A percentile compares a stretch with the other conserved stretches of the same genome.
Evolutionary conservation across 1,284 basidiomycete species (phyloP).

Genomic region (Austroboletus niveus): DNA sequence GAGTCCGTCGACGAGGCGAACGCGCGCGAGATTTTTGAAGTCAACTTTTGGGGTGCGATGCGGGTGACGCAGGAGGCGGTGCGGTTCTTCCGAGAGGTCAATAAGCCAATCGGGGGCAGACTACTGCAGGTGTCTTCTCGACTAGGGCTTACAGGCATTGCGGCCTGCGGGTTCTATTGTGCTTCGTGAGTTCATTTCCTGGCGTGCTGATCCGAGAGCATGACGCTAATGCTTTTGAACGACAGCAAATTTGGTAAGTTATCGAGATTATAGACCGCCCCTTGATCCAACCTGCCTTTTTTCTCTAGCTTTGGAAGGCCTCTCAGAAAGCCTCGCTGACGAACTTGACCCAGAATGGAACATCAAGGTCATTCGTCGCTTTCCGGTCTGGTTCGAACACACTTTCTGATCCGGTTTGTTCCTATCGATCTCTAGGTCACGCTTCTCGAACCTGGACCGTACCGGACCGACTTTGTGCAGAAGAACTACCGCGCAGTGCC

Average conservation of each 20-base stretch:
- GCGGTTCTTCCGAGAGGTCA: conserved; percentile 34
- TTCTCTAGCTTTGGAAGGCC: conserved; percentile 13
- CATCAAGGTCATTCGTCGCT: conserved; percentile 13
- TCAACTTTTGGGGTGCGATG: conserved; percentile 33
- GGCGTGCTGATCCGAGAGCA: not conserved
- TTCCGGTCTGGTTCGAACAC: not conserved
- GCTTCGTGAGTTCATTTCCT: conserved; percentile 1
- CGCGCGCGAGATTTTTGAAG: conserved; percentile 29
- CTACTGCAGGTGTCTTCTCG: conserved; percentile 29
- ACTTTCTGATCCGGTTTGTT: not conserved
- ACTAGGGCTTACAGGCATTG: not conserved
- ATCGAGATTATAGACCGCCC: too few species aligned
- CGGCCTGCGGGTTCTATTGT: conserved; percentile 1
- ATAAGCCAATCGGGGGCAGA: conserved; percentile 25
- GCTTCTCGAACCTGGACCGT: conserved; percentile 11
- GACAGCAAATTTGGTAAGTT: conserved; percentile 3
- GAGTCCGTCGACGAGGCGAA: conserved; percentile 18
- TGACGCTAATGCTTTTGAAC: not conserved
- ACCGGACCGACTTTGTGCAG: conserved; percentile 4
- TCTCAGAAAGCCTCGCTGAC: conserved; percentile 11
- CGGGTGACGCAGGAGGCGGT: conserved; percentile 30
- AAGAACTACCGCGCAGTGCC: not conserved
- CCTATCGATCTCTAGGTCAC: not conserved
- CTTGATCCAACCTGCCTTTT: too few species aligned
- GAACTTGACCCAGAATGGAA: conserved; percentile 25